Percentiles rank a stretch among this genome's conserved stretches.
phyloP scores from a whole-genome alignment of 1,139 yeast species.

The Arxiozyma heterogenica region DNA sequence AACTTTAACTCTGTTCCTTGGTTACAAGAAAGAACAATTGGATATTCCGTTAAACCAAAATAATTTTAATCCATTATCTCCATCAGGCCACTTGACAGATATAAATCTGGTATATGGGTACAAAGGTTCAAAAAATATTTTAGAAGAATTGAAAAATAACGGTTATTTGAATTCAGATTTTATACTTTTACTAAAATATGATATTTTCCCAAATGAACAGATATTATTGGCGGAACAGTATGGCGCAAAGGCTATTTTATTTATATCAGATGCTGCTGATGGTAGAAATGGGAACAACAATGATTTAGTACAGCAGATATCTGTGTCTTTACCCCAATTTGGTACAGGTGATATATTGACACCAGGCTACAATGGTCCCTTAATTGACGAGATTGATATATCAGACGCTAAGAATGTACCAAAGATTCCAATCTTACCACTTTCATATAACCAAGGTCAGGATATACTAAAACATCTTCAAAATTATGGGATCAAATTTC shows the following conservation, averaged over 20 bases:
- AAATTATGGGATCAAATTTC: constrained; percentile 32
- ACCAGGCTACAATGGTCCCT: constrained; percentile 64
- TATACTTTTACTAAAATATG: constrained; percentile 56
- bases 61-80: constrained; percentile 63
- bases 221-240: constrained; percentile 42
- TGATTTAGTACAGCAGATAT: constrained; percentile 50
- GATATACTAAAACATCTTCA: constrained; percentile 39
- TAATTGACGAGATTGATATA: constrained; percentile 33
- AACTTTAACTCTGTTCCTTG: constrained; percentile 10
- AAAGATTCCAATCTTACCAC: constrained; percentile 65
- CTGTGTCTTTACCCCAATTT: constrained; percentile 57
- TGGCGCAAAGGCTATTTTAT: constrained; percentile 49
- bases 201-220: constrained; percentile 45
- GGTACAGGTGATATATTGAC: constrained; percentile 73
- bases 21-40: constrained; percentile 31
- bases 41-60: constrained; percentile 31
- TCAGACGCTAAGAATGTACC: constrained; percentile 50
- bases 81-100: constrained; percentile 48
- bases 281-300: constrained; percentile 6
- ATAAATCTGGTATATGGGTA: constrained; percentile 47
- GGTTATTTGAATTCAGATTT: constrained; percentile 35
- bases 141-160: constrained; percentile 35
- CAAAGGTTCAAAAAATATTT: constrained; percentile 56
- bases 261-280: constrained; percentile 30
- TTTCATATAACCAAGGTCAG: constrained; percentile 62